Base-by-base conservation (phyloP, 2,329 filamentous ascomycete species). In the Xylariaceae sp. region DNA sequence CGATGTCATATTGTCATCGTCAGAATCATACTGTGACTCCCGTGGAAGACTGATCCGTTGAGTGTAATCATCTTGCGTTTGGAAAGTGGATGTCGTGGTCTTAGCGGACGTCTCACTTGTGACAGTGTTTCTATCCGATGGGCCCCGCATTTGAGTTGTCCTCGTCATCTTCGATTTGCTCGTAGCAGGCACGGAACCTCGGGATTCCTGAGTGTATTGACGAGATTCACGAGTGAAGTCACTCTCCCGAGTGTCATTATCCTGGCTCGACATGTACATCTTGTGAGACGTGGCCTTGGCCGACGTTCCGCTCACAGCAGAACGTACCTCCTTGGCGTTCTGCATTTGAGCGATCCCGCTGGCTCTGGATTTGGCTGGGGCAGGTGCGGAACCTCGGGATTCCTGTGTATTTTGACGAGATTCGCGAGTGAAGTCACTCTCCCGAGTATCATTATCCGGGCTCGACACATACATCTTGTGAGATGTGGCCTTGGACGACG, bases 1-100 rank as follows among this genome's bases (percentile, higher is more conserved):
- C 4, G 80, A 83, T 0, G 80, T 82, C 76, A 82, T 80, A 59
- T 81, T 80, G 40, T 81, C 78, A 47, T 61, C 54, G 40, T 70
- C 64, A 11, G 61, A 45, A 5, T 69, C 68, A 47, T 65, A 43
- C 50, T 71, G 60, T n/a, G 60, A 26, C 48, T 66, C 70, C 42
- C 69, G 66, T 4, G 66, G 69, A 30, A 72, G 59, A 53, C 72
- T 62, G 44, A 72, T 64, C 55, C 72, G 68, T 45, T 65, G 67
- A 7, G 70, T 72, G 31, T 66, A 70, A 55, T 73, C 70, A 7
- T 73, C 71, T 47, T 72, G 68, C 39, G 68, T 63, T 43, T 68
- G 65, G 57, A 70, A 62, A 48, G 66, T 67, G 47, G 67, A 65
- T 47, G 63, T 64, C 46, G 60, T 66, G 65, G 64, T 72, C 60